phyloP scores from a whole-genome alignment of 768 basidiomycete species.

The Russula ochroleuca region DNA sequence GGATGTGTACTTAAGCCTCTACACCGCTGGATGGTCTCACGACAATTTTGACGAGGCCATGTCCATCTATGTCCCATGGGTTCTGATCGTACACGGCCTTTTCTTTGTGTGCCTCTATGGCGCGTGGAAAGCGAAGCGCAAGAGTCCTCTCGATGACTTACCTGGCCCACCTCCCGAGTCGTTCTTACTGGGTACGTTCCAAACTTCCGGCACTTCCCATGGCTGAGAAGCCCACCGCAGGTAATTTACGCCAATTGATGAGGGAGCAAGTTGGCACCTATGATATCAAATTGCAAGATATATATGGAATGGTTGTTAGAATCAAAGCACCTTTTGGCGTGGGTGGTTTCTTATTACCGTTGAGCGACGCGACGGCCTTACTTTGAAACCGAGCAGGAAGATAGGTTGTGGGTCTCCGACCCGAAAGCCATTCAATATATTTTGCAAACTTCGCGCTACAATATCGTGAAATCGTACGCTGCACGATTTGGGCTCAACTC shows the following conservation, averaged over 20 bases:
- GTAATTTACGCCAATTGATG: slow-evolving; percentile 21
- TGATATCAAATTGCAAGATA: slow-evolving; percentile 17
- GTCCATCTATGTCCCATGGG: not conserved
- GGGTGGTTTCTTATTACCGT: not conserved
- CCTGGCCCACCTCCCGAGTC: slow-evolving; percentile 20
- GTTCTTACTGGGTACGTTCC: slow-evolving; percentile 18
- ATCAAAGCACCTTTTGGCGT: slow-evolving; percentile 23
- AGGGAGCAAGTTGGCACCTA: slow-evolving; percentile 16
- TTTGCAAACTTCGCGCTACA: slow-evolving; percentile 23
- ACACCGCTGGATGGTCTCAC: not conserved
- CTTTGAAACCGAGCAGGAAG: slow-evolving; percentile 4
- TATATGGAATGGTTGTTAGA: slow-evolving; percentile 12
- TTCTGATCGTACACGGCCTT: not conserved
- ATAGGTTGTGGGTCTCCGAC: slow-evolving; percentile 20
- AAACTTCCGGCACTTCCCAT: not conserved
- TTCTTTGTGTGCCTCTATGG: not conserved
- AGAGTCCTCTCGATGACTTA: not conserved
- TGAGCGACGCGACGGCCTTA: not conserved
- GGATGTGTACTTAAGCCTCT: not conserved
- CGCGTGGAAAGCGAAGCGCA: not conserved
- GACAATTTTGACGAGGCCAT: not conserved
- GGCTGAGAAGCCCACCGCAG: not conserved
- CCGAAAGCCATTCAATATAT: slow-evolving; percentile 25
- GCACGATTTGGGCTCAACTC: slow-evolving; percentile 22
- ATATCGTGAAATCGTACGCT: slow-evolving; percentile 24